phyloP scores from a whole-genome alignment of 2,329 filamentous ascomycete species.

The Leptographium galeiforme region DNA sequence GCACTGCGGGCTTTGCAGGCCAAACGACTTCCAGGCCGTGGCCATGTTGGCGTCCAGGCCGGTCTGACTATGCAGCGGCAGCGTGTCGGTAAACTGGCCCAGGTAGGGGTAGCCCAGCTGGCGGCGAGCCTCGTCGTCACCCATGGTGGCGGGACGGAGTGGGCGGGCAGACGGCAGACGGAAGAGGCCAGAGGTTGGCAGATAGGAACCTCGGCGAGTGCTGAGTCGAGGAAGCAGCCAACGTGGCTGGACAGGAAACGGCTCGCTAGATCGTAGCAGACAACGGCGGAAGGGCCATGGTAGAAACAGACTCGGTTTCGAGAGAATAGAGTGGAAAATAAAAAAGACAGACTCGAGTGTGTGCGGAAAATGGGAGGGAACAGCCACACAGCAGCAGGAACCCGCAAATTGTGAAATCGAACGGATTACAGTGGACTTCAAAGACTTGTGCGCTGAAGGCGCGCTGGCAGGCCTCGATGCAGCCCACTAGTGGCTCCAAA shows the following conservation, averaged over 20 bases:
- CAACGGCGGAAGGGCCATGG: too few relatives aligned
- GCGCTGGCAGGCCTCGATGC: not conserved
- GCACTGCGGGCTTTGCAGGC: constrained; percentile 9
- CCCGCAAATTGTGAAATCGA: too few relatives aligned
- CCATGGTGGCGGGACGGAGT: constrained; percentile 1
- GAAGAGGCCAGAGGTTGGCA: too few relatives aligned
- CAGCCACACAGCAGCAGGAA: not conserved
- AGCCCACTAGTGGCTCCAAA: not conserved
- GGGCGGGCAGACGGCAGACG: not conserved
- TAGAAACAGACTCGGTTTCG: too few relatives aligned
- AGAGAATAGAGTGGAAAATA: too few relatives aligned
- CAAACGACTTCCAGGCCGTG: constrained; percentile 9
- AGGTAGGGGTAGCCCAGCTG: constrained; percentile 7
- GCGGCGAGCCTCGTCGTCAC: constrained; percentile 3
- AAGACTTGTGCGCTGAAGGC: not conserved
- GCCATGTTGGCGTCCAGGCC: constrained; percentile 6
- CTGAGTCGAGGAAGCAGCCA: too few relatives aligned
- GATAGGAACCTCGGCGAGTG: too few relatives aligned
- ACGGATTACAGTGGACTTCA: not conserved
- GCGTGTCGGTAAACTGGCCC: constrained; percentile 3
- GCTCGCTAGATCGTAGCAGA: too few relatives aligned
- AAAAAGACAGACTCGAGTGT: too few relatives aligned
- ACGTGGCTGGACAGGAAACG: too few relatives aligned
- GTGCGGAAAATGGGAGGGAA: not conserved
- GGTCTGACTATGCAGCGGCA: constrained; percentile 1